A percentile compares a stretch with the other conserved stretches of the same genome.
Evolutionary conservation across 2,329 filamentous ascomycete genomes (phyloP).

Genomic region (Davidsoniella australis): DNA sequence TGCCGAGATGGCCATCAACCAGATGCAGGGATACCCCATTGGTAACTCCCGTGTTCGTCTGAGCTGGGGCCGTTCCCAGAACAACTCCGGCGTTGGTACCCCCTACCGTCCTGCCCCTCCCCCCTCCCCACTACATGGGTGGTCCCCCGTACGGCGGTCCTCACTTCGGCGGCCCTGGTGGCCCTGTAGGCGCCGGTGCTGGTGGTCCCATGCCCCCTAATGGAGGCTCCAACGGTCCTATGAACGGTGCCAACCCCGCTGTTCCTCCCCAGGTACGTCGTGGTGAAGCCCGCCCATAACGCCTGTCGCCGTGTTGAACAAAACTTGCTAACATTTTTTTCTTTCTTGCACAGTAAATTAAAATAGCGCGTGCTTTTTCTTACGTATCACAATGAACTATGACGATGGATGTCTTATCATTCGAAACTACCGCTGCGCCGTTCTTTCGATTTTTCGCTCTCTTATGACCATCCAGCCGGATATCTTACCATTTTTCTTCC

Average conservation of each 20-base stretch:
- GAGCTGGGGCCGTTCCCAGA: slow-evolving; percentile 95
- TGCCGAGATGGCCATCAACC: slow-evolving; percentile 99
- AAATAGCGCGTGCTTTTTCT: slow-evolving; percentile 13
- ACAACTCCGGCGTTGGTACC: slow-evolving; percentile 96
- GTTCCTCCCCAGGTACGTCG: slow-evolving; percentile 24
- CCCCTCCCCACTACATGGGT: slow-evolving; percentile 36
- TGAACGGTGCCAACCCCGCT: slow-evolving; percentile 22
- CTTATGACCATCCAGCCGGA: slow-evolving; percentile 5
- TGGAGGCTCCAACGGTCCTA: slow-evolving; percentile 22
- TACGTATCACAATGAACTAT: slow-evolving; percentile 12
- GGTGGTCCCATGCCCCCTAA: slow-evolving; percentile 23
- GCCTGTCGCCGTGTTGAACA: background rate
- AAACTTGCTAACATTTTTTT: slow-evolving; percentile 4
- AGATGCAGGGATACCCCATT: slow-evolving; percentile 99
- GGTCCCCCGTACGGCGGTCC: slow-evolving; percentile 28
- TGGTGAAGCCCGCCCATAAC: background rate
- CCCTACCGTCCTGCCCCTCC: slow-evolving; percentile 85
- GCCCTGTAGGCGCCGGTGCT: slow-evolving; percentile 24
- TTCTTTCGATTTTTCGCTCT: slow-evolving; percentile 3
- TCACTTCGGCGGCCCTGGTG: slow-evolving; percentile 29
- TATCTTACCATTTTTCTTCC: slow-evolving; percentile 2
- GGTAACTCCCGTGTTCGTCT: slow-evolving; percentile 95
- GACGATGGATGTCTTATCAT: slow-evolving; percentile 11
- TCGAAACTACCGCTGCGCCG: background rate
- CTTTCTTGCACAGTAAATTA: slow-evolving; percentile 7